Evolutionary conservation across 2,329 filamentous ascomycete species (phyloP), one percentile per base, ranked within the genome.

Genomic region (Mycogone perniciosa): DNA sequence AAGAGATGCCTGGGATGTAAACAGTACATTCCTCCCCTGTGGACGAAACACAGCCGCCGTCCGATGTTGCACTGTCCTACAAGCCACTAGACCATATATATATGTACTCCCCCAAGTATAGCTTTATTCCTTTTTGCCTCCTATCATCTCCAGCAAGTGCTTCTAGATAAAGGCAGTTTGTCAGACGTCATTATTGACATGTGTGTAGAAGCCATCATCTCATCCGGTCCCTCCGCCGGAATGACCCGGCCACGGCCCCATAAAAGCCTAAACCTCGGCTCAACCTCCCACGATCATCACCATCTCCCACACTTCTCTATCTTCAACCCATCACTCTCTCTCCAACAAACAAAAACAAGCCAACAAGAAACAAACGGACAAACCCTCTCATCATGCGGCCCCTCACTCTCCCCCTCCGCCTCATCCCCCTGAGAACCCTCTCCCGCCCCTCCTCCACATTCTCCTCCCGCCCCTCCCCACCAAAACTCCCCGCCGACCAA

Each of bases 401-500:
- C 11, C 26, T 10, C 27, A 20, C 5, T 5, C 11, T 42, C 35
- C 41, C 40, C 43, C 51, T 45, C 43, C 53, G 52, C 30, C 34
- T 46, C 42, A 50, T 39, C 30, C 42, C 50, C 35, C 40, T 42
- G 43, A 38, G 55, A 51, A 48, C 51, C 50, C 63, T 59, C 20
- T 20, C 20, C 57, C 59, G 63, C 57, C 62, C 62, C 58, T 67
- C 71, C 60, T 66, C 68, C 52, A 58, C 71, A 56, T 80, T 77
- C 69, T 66, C 70, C 49, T 62, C 72, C 13, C 74, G 75, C 9
- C 88, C 92, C 27, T 72, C 88, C 6, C 93, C 93, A 11, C 91
- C 89, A 0, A 87, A 89, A 44, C 88, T 97, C 8, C 89, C 92
- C 6, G 84, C 89, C 61, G 84, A 88, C 68, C 85, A 96, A 60